Evolutionary conservation across 2,329 filamentous ascomycete species (phyloP).

Genomic region (Fusarium marasasianum): DNA sequence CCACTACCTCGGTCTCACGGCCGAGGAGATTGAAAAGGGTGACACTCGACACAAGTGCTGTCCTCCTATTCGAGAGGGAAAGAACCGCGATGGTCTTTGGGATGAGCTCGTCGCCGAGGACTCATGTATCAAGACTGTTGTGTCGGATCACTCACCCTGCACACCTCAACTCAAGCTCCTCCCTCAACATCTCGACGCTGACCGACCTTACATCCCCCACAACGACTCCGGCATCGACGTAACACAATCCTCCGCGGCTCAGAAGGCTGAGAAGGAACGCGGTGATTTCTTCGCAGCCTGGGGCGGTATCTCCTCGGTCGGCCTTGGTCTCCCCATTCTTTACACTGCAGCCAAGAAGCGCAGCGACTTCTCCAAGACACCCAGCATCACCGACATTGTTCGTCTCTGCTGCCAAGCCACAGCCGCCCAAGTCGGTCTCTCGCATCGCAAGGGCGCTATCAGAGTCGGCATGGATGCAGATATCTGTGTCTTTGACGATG

Average conservation of each 20-base stretch:
- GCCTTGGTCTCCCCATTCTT: constrained; percentile 89
- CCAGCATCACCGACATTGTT: constrained; percentile 79
- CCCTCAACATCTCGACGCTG: constrained; percentile 67
- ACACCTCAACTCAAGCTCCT: constrained; percentile 93
- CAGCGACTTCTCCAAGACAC: constrained; percentile 57
- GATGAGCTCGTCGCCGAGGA: constrained; percentile 75
- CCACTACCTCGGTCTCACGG: constrained; percentile 87
- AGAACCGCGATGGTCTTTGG: constrained; percentile 90
- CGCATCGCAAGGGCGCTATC: constrained; percentile 79
- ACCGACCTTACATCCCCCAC: constrained; percentile 53
- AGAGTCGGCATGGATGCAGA: constrained; percentile 87
- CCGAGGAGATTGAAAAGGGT: constrained; percentile 82
- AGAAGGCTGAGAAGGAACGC: constrained; percentile 50
- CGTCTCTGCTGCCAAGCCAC: constrained; percentile 88
- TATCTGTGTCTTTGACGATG: constrained; percentile 90
- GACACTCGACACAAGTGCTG: constrained; percentile 97
- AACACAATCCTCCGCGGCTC: constrained; percentile 47
- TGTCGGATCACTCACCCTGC: constrained; percentile 96
- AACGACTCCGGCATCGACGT: constrained; percentile 65
- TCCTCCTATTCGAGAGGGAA: constrained; percentile 83
- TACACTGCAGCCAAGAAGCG: constrained; percentile 79
- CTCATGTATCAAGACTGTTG: constrained; percentile 89
- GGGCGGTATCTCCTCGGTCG: constrained; percentile 95
- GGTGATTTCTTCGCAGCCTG: constrained; percentile 97
- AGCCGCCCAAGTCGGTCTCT: constrained; percentile 85